Conservation (phyloP, 2,329 filamentous ascomycete genomes). For the Cephalotrichum gorgonifer region DNA sequence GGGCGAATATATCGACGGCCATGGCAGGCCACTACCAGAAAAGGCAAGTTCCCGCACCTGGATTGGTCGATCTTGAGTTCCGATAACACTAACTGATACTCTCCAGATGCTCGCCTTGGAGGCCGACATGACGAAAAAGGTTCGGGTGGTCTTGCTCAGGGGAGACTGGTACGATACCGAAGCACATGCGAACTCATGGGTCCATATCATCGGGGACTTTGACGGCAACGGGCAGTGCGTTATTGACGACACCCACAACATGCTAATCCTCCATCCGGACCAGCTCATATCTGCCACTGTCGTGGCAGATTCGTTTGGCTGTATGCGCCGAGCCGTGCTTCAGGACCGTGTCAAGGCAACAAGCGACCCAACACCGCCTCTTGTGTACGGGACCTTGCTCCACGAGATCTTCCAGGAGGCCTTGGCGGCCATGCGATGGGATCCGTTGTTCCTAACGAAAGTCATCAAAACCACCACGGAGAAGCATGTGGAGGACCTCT, state of each 20-base stretch:
- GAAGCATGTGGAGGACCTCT: constrained; percentile 78
- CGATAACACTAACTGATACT: constrained; percentile 9
- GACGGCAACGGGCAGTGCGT: constrained; percentile 61
- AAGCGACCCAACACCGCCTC: constrained; percentile 64
- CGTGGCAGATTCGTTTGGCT: constrained; percentile 92
- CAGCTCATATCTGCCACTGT: constrained; percentile 92
- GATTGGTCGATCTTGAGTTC: not conserved
- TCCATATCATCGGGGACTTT: constrained; percentile 80
- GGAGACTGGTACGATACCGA: constrained; percentile 81
- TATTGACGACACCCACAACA: constrained; percentile 70
- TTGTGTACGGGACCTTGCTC: constrained; percentile 86
- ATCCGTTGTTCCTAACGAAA: constrained; percentile 51
- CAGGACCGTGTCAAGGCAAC: constrained; percentile 93
- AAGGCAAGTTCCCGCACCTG: constrained; percentile 47
- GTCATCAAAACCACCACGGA: constrained; percentile 61
- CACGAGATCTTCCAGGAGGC: constrained; percentile 95
- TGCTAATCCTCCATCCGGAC: constrained; percentile 88
- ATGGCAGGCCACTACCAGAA: constrained; percentile 50
- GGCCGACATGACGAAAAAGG: constrained; percentile 58
- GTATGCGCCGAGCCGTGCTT: constrained; percentile 79
- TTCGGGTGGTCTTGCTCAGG: constrained; percentile 63
- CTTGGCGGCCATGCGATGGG: constrained; percentile 74
- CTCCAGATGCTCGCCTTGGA: constrained; percentile 68
- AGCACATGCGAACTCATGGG: constrained; percentile 62
- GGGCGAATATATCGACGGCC: constrained; percentile 54